phyloP scores from a whole-genome alignment of 23 red algal genomes.

The Chondrus crispus region DNA sequence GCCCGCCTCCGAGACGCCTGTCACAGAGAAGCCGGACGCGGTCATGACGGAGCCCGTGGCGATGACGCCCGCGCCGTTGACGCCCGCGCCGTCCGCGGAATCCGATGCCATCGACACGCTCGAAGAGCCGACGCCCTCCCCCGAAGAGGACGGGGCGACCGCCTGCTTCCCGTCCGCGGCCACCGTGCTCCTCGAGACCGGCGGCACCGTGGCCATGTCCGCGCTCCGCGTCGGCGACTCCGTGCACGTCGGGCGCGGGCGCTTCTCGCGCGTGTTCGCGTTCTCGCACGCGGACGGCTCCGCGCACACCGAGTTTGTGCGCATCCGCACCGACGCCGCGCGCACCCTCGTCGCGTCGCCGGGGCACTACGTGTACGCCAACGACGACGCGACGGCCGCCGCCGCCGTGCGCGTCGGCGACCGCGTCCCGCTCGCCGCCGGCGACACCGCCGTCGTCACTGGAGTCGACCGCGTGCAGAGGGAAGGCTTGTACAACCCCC shows the following conservation, averaged over 20 bases:
- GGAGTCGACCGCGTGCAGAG: neutral
- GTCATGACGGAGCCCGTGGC: neutral
- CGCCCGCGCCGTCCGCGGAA: too few relatives aligned
- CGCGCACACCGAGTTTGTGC: slow-evolving; percentile 23
- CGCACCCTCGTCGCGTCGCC: slow-evolving; percentile 14
- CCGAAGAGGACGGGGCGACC: neutral
- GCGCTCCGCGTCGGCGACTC: slow-evolving; percentile 41
- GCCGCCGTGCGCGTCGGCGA: slow-evolving; percentile 28
- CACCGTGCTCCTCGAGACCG: neutral
- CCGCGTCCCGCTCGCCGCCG: neutral
- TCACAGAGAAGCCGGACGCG: neutral
- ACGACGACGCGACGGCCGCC: neutral
- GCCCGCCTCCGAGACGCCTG: neutral
- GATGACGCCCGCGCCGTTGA: neutral
- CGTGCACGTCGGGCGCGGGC: slow-evolving; percentile 10
- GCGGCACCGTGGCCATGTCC: slow-evolving; percentile 2
- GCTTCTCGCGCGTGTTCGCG: slow-evolving; percentile 2
- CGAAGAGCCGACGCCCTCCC: neutral
- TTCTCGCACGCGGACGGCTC: slow-evolving; percentile 32
- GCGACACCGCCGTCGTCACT: neutral
- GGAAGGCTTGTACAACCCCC: slow-evolving; percentile 19
- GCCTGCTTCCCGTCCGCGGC: slow-evolving; percentile 67
- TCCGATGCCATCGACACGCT: neutral
- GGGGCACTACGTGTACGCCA: slow-evolving; percentile 49
- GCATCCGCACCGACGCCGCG: neutral